Percentiles rank a stretch among this genome's conserved stretches.
These are phyloP conservation scores for Dillenia turbinata DNA, from an alignment of 164 flowering plant species.

Conservation along the genomic window DNA sequence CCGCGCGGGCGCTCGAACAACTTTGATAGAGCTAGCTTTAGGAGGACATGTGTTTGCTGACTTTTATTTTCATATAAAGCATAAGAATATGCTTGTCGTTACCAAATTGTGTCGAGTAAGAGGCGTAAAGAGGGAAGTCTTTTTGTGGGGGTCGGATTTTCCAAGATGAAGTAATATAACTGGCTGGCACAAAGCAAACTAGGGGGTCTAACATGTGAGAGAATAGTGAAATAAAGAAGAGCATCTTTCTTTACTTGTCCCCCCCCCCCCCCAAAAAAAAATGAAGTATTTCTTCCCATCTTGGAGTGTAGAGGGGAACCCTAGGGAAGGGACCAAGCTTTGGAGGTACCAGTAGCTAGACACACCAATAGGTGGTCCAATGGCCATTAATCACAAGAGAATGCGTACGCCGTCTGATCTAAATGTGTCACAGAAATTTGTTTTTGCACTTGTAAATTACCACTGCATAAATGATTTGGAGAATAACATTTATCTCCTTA, in stretches of 20 bases:
- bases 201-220: slow-evolving; percentile 16
- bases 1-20: too few species aligned
- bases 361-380: too few species aligned
- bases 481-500: too few species aligned
- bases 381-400: too few species aligned
- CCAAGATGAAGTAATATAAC: background rate
- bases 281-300: slow-evolving; percentile 2
- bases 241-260: slow-evolving; percentile 7
- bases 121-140: slow-evolving; percentile 7
- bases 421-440: too few species aligned
- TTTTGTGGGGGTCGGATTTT: slow-evolving; percentile 12
- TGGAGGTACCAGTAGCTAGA: too few species aligned
- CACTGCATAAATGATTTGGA: too few species aligned
- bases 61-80: background rate
- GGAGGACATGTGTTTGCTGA: background rate
- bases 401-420: too few species aligned
- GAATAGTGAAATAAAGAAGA: slow-evolving; percentile 13
- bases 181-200: background rate
- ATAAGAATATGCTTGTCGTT: background rate
- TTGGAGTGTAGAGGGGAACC: background rate
- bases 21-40: too few species aligned
- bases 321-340: background rate
- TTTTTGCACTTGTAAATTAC: too few species aligned
- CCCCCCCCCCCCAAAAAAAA: slow-evolving; percentile 1
- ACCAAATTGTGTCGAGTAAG: slow-evolving; percentile 8